Base-by-base conservation (phyloP, 257 asterid genomes). In the Salvia miltiorrhiza region DNA sequence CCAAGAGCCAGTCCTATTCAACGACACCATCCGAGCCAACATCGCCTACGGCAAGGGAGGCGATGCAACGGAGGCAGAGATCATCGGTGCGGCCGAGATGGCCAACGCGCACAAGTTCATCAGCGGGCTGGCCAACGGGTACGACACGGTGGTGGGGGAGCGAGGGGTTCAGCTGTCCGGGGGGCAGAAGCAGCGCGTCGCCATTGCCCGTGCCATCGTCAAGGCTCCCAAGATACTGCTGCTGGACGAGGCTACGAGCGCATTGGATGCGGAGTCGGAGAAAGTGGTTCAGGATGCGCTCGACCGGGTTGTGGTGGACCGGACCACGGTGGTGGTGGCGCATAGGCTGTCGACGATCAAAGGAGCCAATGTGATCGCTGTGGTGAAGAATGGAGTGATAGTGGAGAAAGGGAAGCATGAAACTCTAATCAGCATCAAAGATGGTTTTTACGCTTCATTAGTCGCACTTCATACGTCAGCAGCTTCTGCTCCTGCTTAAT, bases 41-140 rank as follows among this genome's bases (percentile, higher is more conserved):
- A 89, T 92, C 13, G 94, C 92, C 0, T 89, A 86, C 24, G 98
- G 93, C 9, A 92, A 92, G 66, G 96, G 76, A 41, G 96, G 91
- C 5, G 74, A 77, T 9, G 95, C 96, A 17, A 86, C 82, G 2
- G 98, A 90, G 81, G 87, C 95, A 0, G 97, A 92, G 62, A 82
- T 92, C 75, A 70, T 81, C 55, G 84, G 65, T n/a, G 95, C 97
- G 13, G 90, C 97, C 0, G 90, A 92, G 76, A 71, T 78, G n/a
- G 96, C 98, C 14, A 92, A 92, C 50, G 97, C 97, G 0, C 98
- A 92, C 90, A 82, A 86, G 61, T 92, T 87, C 89, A 86, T 92
- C 57, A 83, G 97, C 23, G 91, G 91, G 26, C 57, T 92, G 76
- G 85, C 81, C 20, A 73, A 83, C 75, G 97, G 98, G n/a, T 92